Conservation (phyloP, 495 filamentous ascomycete genomes). For the Aspergillus incahuasiensis region DNA sequence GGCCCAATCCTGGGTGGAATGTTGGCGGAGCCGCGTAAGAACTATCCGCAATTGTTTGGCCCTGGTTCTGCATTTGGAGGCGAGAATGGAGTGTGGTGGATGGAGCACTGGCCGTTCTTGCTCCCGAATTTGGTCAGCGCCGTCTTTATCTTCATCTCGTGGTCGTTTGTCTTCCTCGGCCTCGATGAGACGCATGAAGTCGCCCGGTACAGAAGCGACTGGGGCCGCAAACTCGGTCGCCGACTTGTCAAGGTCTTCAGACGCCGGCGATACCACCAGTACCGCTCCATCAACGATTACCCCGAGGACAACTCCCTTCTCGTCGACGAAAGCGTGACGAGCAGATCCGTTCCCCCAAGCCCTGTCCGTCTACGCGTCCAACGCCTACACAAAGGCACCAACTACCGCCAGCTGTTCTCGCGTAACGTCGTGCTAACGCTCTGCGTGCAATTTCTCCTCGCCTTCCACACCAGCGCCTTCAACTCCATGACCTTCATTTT, state of each 20-base stretch:
- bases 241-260: slow-evolving; percentile 33
- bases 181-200: slow-evolving; percentile 57
- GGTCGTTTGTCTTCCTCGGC: slow-evolving; percentile 49
- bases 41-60: slow-evolving; percentile 63
- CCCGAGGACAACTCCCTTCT: slow-evolving; percentile 30
- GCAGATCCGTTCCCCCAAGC: slow-evolving; percentile 27
- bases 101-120: slow-evolving; percentile 57
- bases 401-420: slow-evolving; percentile 59
- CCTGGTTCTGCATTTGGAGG: slow-evolving; percentile 47
- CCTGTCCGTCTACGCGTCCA: slow-evolving; percentile 18
- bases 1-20: slow-evolving; percentile 62
- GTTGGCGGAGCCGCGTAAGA: slow-evolving; percentile 65
- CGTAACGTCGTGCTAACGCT: slow-evolving; percentile 58
- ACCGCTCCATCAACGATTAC: slow-evolving; percentile 26
- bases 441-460: slow-evolving; percentile 59
- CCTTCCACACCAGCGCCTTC: slow-evolving; percentile 73
- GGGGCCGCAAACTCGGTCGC: slow-evolving; percentile 45
- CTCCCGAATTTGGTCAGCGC: slow-evolving; percentile 59
- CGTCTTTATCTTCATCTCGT: slow-evolving; percentile 46
- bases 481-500: slow-evolving; percentile 70
- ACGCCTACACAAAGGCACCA: slow-evolving; percentile 31
- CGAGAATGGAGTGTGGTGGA: slow-evolving; percentile 54
- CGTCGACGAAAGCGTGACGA: slow-evolving; percentile 25
- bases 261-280: slow-evolving; percentile 21
- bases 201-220: slow-evolving; percentile 42